Percentiles rank a stretch among this genome's conserved stretches.
These are phyloP conservation scores for Acanthamoeba pearcei DNA, from an alignment of 208 protist species.

Conservation along the genomic window DNA sequence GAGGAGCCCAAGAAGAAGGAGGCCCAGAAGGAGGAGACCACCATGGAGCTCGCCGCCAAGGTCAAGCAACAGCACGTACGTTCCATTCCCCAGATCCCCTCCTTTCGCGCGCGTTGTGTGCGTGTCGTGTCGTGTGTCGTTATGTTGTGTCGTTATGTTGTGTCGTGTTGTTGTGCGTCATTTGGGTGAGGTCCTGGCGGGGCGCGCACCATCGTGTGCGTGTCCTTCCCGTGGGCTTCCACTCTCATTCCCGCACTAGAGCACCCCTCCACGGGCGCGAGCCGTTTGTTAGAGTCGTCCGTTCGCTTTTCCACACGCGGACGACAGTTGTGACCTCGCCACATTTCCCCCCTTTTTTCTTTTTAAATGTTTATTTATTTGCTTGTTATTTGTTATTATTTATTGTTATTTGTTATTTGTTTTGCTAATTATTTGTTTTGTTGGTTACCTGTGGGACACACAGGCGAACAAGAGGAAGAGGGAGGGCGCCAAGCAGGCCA, in stretches of 20 bases:
- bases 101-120: background rate
- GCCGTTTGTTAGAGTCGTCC: background rate
- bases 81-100: background rate
- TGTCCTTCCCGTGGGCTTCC: background rate
- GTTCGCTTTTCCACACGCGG: background rate
- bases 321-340: background rate
- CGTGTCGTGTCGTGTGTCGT: background rate
- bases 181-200: background rate
- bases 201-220: background rate
- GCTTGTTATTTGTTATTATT: background rate
- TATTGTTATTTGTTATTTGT: background rate
- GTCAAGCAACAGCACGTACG: slow-evolving; percentile 57
- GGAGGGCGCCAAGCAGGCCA: slow-evolving; percentile 6
- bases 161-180: slow-evolving; percentile 91
- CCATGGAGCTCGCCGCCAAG: slow-evolving; percentile 34
- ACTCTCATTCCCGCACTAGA: background rate
- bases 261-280: background rate
- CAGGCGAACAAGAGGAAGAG: slow-evolving; percentile 56
- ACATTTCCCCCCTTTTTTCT: background rate
- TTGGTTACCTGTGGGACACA: background rate
- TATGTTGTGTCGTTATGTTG: background rate
- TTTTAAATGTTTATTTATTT: background rate
- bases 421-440: background rate
- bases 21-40: slow-evolving; percentile 25
- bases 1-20: slow-evolving; percentile 18